These are phyloP conservation scores for Pseudocercospora eumusae DNA, from an alignment of 2,329 filamentous ascomycete species.

Conservation along the genomic window DNA sequence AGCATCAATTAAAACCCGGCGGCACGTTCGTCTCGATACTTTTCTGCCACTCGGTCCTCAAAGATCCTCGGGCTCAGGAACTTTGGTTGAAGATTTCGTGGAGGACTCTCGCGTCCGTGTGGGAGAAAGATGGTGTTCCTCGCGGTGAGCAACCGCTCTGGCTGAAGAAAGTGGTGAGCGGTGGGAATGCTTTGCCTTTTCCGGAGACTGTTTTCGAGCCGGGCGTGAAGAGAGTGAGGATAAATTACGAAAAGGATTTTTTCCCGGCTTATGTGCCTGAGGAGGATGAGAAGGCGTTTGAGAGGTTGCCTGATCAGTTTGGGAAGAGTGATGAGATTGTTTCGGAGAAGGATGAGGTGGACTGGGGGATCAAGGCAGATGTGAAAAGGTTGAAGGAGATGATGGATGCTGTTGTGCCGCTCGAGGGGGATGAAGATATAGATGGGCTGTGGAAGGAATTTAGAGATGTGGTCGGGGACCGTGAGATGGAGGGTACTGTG, in stretches of 20 bases:
- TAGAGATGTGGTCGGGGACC: background rate
- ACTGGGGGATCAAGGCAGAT: background rate
- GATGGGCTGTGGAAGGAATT: background rate
- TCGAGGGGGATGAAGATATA: background rate
- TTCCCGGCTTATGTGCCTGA: background rate
- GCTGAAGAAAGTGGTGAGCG: background rate
- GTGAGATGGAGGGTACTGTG: background rate
- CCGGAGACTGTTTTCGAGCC: background rate
- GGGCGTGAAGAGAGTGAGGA: background rate
- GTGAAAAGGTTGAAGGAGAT: background rate
- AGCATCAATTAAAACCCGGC: conserved; percentile 12
- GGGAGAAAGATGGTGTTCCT: background rate
- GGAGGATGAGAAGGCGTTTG: background rate
- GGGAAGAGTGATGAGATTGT: background rate
- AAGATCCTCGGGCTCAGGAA: background rate
- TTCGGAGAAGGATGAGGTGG: background rate
- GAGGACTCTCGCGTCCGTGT: background rate
- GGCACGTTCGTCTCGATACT: conserved; percentile 9
- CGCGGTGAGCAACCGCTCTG: background rate
- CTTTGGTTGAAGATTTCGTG: background rate
- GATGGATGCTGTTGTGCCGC: background rate
- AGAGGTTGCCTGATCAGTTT: background rate
- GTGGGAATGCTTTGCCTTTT: background rate
- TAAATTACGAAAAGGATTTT: background rate
- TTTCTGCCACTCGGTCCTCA: background rate